Conservation (phyloP, 352 stramenopile species). For the Blastocystis sp. region DNA sequence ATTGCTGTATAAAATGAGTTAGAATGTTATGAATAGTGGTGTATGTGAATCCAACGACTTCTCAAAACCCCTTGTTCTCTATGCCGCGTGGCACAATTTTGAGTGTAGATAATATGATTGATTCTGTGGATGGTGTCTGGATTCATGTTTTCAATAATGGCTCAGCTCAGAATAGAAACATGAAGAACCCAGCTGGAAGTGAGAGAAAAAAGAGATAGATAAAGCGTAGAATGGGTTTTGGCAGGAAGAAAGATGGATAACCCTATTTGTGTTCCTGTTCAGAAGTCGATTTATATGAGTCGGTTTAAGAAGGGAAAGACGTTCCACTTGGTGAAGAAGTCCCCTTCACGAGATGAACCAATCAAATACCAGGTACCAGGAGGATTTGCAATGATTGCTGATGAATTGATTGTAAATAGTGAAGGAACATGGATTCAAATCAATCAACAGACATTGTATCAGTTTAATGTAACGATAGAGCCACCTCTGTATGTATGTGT, state of each 20-base stretch:
- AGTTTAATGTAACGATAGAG: constrained; percentile 29
- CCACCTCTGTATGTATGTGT: constrained; percentile 49
- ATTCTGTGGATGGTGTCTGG: constrained; percentile 36
- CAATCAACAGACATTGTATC: constrained; percentile 35
- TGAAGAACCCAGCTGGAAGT: constrained; percentile 27
- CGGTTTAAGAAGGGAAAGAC: constrained; percentile 57
- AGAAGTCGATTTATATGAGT: constrained; percentile 44
- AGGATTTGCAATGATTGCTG: constrained; percentile 58
- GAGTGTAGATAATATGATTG: constrained; percentile 43
- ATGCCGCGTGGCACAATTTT: constrained; percentile 25
- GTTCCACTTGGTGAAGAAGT: constrained; percentile 64
- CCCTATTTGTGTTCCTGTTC: constrained; percentile 47
- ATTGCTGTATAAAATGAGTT: neutral
- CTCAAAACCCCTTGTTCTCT: constrained; percentile 39
- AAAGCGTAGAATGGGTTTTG: constrained; percentile 36
- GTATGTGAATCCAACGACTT: constrained; percentile 55
- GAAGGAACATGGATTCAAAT: constrained; percentile 54
- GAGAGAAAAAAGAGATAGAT: neutral
- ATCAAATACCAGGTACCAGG: constrained; percentile 36
- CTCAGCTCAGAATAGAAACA: neutral
- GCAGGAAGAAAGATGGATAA: constrained; percentile 54
- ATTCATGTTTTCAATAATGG: constrained; percentile 50
- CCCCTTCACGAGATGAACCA: constrained; percentile 7
- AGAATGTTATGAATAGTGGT: neutral
- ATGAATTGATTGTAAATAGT: constrained; percentile 16